Evolutionary conservation across 495 filamentous ascomycete species (phyloP), one percentile per base, ranked within the genome.

Genomic region (Terfezia claveryi): DNA sequence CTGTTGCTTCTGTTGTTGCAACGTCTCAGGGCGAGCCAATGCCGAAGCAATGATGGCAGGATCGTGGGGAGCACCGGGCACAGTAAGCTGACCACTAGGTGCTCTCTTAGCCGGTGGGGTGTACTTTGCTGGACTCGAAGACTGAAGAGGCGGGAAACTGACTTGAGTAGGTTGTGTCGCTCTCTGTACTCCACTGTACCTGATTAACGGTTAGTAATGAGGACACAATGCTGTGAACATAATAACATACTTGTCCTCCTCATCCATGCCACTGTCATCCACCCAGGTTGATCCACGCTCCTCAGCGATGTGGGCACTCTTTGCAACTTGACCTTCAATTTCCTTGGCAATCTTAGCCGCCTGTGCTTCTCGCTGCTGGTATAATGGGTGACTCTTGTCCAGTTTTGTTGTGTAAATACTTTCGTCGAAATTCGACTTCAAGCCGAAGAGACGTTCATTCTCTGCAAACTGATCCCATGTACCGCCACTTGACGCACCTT

Each of bases 401-500:
- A 99, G 85, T 10, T 74, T 70, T 17, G 89, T 96, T 10, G 92
- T 99, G 65, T 99, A 99, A 50, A 89, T 78, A 61, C 81, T 85
- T 67, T 96, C 92, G 60, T 95, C 81, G 65, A 94, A 96, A 59
- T 82, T 82, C 16, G 79, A 86, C 68, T 77, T 85, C 38, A 89
- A 68, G 9, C 91, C 91, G 64, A 93, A 96, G 4, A 84, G 78
- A 37, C 79, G 75, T 66, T 92, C 82, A 60, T 98, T 96, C 46
- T 74, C 78, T 62, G 85, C 83, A 61, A 99, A 99, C 65, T 99
- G 91, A 66, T 99, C 87, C 91, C 91, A 99, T 17, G 62, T 54
- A 53, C 73, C 76, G 6, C 67, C 66, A 17, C 65, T 61, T 1
- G 60, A 56, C 8, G 63, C 55, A 58, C 82, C 66, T 38, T 65